phyloP scores from a whole-genome alignment of 2,329 filamentous ascomycete genomes.

The Diaporthe batatas region DNA sequence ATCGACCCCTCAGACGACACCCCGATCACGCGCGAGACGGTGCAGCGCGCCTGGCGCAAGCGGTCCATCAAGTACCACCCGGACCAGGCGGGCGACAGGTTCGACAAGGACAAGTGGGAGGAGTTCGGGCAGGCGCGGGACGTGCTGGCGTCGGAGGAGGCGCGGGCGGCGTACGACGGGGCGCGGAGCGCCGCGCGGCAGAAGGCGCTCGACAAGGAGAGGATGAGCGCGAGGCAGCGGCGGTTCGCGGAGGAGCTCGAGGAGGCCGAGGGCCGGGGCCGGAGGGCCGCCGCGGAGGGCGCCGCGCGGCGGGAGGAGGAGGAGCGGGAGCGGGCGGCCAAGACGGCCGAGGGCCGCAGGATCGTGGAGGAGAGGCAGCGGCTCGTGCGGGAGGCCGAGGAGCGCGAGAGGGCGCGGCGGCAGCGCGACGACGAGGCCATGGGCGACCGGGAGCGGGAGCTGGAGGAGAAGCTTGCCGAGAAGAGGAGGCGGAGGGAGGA shows the following conservation, averaged over 20 bases:
- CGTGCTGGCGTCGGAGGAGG: slow-evolving; percentile 78
- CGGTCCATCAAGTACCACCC: slow-evolving; percentile 92
- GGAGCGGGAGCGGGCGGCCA: slow-evolving; percentile 51
- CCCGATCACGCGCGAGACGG: slow-evolving; percentile 67
- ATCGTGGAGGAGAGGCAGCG: slow-evolving; percentile 57
- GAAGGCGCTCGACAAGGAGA: slow-evolving; percentile 77
- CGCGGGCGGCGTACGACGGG: slow-evolving; percentile 83
- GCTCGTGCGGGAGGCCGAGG: slow-evolving; percentile 58
- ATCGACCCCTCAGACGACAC: slow-evolving; percentile 70
- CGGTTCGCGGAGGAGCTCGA: slow-evolving; percentile 91
- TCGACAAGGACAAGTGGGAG: slow-evolving; percentile 87
- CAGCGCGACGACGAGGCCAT: slow-evolving; percentile 45
- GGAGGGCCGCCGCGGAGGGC: slow-evolving; percentile 64
- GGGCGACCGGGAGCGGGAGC: slow-evolving; percentile 56
- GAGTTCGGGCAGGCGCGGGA: slow-evolving; percentile 88
- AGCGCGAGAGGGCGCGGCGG: slow-evolving; percentile 55
- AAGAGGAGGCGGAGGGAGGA: slow-evolving; percentile 55
- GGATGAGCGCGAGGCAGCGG: slow-evolving; percentile 79
- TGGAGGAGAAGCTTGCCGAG: slow-evolving; percentile 59
- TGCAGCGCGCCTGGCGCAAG: slow-evolving; percentile 83
- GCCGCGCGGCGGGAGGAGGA: slow-evolving; percentile 38
- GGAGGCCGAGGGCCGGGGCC: slow-evolving; percentile 77
- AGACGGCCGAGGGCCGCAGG: slow-evolving; percentile 51
- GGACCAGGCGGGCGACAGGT: slow-evolving; percentile 84
- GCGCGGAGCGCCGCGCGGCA: slow-evolving; percentile 78